A percentile compares a stretch with the other conserved stretches of the same genome.
These are phyloP conservation scores for Lotus japonicus DNA, from an alignment of 306 rosid species.

Conservation along the genomic window DNA sequence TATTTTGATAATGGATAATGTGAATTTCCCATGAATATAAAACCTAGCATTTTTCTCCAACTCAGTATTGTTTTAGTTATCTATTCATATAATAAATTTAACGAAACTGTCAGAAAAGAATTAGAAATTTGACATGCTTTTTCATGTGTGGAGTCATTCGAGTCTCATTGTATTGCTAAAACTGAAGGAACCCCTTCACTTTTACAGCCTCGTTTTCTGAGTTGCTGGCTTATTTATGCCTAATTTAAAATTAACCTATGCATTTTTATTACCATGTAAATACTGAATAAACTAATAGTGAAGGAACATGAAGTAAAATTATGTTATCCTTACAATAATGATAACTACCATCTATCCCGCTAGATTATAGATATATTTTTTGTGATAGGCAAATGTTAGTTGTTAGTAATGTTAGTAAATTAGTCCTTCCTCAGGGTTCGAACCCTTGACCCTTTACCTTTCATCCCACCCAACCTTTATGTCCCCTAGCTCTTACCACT, in stretches of 20 bases:
- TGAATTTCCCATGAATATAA: background rate
- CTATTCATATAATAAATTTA: background rate
- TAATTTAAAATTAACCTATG: background rate
- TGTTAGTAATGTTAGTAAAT: too few species aligned
- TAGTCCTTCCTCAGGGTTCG: too few species aligned
- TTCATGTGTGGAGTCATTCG: background rate
- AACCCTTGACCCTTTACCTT: too few species aligned
- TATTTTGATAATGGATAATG: conserved; percentile 1
- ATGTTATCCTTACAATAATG: background rate
- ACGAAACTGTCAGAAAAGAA: background rate
- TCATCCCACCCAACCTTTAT: too few species aligned
- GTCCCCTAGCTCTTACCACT: too few species aligned
- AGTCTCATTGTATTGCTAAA: background rate
- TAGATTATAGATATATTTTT: background rate
- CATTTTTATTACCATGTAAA: background rate
- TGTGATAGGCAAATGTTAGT: too few species aligned
- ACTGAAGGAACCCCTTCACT: conserved; percentile 1
- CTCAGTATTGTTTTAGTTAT: background rate
- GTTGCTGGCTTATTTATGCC: background rate
- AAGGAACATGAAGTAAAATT: background rate
- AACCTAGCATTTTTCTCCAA: background rate
- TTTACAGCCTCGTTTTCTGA: background rate
- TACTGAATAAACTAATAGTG: background rate
- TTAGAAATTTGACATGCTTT: background rate
- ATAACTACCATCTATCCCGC: background rate